Base-by-base conservation (phyloP, 805 yeast genomes). In the Hanseniaspora mollemarum region DNA sequence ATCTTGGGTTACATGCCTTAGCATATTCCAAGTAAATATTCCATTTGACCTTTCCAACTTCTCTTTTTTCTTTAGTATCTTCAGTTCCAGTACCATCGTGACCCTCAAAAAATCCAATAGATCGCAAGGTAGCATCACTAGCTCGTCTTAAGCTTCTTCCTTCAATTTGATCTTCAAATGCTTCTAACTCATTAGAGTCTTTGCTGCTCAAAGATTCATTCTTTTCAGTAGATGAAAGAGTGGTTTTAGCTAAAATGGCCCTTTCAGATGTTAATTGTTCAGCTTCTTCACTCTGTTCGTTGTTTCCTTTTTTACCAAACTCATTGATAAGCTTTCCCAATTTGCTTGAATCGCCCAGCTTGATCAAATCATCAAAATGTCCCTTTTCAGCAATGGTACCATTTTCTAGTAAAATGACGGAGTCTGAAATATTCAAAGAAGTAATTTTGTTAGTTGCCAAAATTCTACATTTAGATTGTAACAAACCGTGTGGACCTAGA, bases 1-100 rank as follows among this genome's bases (percentile, higher is more conserved):
- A 77, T 45, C 60, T 67, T 8, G 82, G 75, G 55, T 86, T 86
- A 69, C 96, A 88, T 0, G 97, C 95, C 54, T 74, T 77, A 22
- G 94, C 94, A 63, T 92, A 92, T 54, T 79, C 84, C 54, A 67
- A 58, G 65, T 92, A 92, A 37, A 92, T 85, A 26, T 73, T 71
- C 87, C 95, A 83, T 61, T 85, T 83, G 52, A 92, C 98, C 62
- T 87, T 80, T 51, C 98, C 98, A 62, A 87, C 88, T 67, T 92
- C 95, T 53, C 83, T 76, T 57, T 79, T 87, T 66, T 92, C 98
- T 57, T 76, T 78, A 46, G 65, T 61, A 2, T 56, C 60, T 26
- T 53, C 54, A 42, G 59, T 63, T 57, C 49, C 71, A 22, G 64
- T 71, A n/a, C 62, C 69, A 7, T 58, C 65, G 39, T 70, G 74